phyloP scores from a whole-genome alignment of 257 asterid species.

The Rhazya stricta region DNA sequence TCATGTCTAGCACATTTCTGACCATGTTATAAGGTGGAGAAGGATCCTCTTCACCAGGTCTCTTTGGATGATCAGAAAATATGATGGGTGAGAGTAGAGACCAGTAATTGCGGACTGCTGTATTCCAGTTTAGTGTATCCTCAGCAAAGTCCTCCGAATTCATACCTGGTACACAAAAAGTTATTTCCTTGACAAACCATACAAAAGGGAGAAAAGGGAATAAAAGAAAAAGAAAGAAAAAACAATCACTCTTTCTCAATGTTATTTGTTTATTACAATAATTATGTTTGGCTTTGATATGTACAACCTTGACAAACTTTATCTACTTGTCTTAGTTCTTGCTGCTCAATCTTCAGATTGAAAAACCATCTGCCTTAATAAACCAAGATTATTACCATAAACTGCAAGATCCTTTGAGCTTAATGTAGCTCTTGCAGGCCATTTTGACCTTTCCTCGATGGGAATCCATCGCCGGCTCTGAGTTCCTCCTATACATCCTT shows the following conservation, averaged over 20 bases:
- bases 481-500: slow-evolving; percentile 80
- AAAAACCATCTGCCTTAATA: neutral
- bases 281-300: neutral
- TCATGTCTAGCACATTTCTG: slow-evolving; percentile 97
- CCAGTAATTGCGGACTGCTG: slow-evolving; percentile 84
- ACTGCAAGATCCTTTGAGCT: slow-evolving; percentile 60
- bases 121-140: slow-evolving; percentile 65
- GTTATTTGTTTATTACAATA: neutral
- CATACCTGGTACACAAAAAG: slow-evolving; percentile 43
- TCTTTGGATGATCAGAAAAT: slow-evolving; percentile 96
- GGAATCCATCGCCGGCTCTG: slow-evolving; percentile 89
- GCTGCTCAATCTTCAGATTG: neutral
- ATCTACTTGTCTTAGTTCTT: neutral
- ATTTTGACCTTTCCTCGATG: slow-evolving; percentile 62
- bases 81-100: slow-evolving; percentile 90
- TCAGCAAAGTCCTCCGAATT: slow-evolving; percentile 61
- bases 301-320: neutral
- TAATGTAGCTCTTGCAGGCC: slow-evolving; percentile 73
- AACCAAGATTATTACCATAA: slow-evolving; percentile 47
- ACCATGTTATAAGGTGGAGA: slow-evolving; percentile 99
- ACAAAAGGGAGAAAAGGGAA: neutral
- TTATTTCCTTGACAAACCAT: neutral
- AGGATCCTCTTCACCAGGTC: slow-evolving; percentile 99
- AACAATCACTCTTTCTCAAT: neutral
- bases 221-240: neutral